Conservation (phyloP, 2,329 filamentous ascomycete species). For the Fusarium napiforme region DNA sequence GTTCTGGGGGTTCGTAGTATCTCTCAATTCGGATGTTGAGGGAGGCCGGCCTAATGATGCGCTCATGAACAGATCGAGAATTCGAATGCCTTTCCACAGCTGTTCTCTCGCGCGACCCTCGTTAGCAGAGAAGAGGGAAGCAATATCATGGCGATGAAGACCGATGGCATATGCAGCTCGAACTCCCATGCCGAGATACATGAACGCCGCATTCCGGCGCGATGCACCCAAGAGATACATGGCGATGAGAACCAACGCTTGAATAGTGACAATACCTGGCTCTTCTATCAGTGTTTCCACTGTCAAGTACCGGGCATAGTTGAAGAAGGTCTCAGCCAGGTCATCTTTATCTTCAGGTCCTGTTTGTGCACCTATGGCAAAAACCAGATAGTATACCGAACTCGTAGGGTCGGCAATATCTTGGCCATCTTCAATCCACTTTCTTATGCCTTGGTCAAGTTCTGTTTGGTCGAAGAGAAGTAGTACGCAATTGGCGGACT, state of each 20-base stretch:
- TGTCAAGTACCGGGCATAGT: slow-evolving; percentile 49
- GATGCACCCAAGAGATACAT: slow-evolving; percentile 52
- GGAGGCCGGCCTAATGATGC: slow-evolving; percentile 49
- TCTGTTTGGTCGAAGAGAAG: slow-evolving; percentile 48
- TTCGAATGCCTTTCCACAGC: slow-evolving; percentile 49
- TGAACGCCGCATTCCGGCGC: slow-evolving; percentile 51
- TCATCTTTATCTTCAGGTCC: slow-evolving; percentile 49
- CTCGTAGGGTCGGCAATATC: slow-evolving; percentile 32
- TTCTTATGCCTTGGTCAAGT: slow-evolving; percentile 39
- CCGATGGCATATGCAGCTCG: slow-evolving; percentile 52
- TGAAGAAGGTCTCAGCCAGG: slow-evolving; percentile 49
- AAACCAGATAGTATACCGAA: slow-evolving; percentile 44
- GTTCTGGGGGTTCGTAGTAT: slow-evolving; percentile 37
- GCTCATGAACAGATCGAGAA: slow-evolving; percentile 49
- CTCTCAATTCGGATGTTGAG: slow-evolving; percentile 46
- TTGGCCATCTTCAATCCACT: slow-evolving; percentile 45
- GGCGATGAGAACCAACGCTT: slow-evolving; percentile 50
- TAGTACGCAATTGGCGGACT: slow-evolving; percentile 42
- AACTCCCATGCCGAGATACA: slow-evolving; percentile 52
- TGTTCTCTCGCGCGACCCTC: slow-evolving; percentile 46
- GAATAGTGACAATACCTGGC: slow-evolving; percentile 49
- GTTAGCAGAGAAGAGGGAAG: slow-evolving; percentile 39
- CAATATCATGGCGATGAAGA: slow-evolving; percentile 46
- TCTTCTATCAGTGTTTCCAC: slow-evolving; percentile 50
- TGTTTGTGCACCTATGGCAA: slow-evolving; percentile 49